A percentile compares a stretch with the other conserved stretches of the same genome.
These are phyloP conservation scores for Aspergillus leporis DNA, from an alignment of 495 filamentous ascomycete genomes.

Conservation along the genomic window DNA sequence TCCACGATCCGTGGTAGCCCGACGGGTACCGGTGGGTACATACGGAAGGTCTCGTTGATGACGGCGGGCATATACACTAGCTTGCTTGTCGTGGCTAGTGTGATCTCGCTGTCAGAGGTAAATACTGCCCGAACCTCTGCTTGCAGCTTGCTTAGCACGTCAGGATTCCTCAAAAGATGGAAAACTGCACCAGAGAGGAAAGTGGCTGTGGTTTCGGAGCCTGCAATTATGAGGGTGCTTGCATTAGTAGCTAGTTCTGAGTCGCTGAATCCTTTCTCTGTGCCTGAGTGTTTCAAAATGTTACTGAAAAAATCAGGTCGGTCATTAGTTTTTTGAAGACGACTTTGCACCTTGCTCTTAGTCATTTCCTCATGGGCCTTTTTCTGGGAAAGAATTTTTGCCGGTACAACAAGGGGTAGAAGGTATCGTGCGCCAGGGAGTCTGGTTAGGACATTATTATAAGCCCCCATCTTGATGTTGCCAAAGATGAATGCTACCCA, in stretches of 20 bases:
- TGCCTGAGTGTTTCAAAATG: slow-evolving; percentile 23
- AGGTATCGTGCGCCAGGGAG: background rate
- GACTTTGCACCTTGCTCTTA: slow-evolving; percentile 14
- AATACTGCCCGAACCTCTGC: slow-evolving; percentile 53
- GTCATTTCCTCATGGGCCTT: slow-evolving; percentile 21
- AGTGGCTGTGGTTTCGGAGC: slow-evolving; percentile 64
- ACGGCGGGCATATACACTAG: slow-evolving; percentile 58
- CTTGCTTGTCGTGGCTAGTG: slow-evolving; percentile 38
- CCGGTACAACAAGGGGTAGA: slow-evolving; percentile 20
- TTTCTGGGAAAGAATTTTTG: slow-evolving; percentile 26
- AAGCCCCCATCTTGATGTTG: slow-evolving; percentile 11
- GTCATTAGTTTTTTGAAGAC: slow-evolving; percentile 20
- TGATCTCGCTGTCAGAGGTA: slow-evolving; percentile 52
- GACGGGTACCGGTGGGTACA: slow-evolving; percentile 55
- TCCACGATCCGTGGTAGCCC: slow-evolving; percentile 47
- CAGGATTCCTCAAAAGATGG: slow-evolving; percentile 49
- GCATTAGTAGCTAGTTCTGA: slow-evolving; percentile 45
- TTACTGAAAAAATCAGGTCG: slow-evolving; percentile 22
- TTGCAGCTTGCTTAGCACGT: slow-evolving; percentile 42
- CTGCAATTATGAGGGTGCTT: slow-evolving; percentile 45
- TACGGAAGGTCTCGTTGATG: slow-evolving; percentile 56
- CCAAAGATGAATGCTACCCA: slow-evolving; percentile 34
- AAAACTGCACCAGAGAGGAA: slow-evolving; percentile 54
- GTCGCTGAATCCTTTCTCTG: slow-evolving; percentile 37
- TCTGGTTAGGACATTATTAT: background rate